phyloP scores from a whole-genome alignment of 176 grass and related monocot genomes.

The Musa schizocarpa region DNA sequence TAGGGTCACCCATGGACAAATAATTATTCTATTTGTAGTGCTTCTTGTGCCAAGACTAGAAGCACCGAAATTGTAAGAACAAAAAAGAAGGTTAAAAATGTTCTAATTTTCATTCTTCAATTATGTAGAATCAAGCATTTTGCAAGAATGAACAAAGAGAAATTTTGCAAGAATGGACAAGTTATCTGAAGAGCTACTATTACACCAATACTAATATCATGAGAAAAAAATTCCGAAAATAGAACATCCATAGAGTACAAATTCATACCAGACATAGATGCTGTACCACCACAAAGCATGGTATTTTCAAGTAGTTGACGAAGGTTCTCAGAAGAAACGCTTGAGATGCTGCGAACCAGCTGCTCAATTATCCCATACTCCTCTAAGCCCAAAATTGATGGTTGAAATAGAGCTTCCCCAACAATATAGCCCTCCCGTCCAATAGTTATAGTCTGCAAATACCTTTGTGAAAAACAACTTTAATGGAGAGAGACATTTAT shows the following conservation, averaged over 20 bases:
- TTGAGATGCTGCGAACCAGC: conserved; percentile 67
- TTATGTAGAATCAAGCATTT: no score
- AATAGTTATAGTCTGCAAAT: conserved; percentile 69
- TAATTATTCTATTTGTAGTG: no score
- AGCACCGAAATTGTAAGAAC: no score
- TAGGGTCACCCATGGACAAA: no score
- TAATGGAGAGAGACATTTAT: neutral
- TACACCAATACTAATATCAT: neutral
- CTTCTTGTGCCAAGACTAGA: no score
- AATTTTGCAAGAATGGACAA: no score
- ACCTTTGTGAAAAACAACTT: conserved; percentile 3
- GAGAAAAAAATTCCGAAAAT: neutral
- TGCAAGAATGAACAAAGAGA: no score
- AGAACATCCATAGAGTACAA: conserved; percentile 11
- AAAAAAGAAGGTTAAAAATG: no score
- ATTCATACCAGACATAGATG: conserved; percentile 61
- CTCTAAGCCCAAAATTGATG: conserved; percentile 75
- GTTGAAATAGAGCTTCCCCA: conserved; percentile 96
- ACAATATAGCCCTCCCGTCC: conserved; percentile 67
- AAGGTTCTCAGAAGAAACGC: conserved; percentile 83
- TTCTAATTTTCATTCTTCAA: no score
- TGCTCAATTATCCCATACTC: conserved; percentile 92
- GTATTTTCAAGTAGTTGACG: conserved; percentile 87
- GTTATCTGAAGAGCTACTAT: no score
- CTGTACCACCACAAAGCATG: conserved; percentile 81